A percentile compares a stretch with the other conserved stretches of the same genome.
Evolutionary conservation across 2,329 filamentous ascomycete species (phyloP).

Genomic region (Aspergillus melleus): DNA sequence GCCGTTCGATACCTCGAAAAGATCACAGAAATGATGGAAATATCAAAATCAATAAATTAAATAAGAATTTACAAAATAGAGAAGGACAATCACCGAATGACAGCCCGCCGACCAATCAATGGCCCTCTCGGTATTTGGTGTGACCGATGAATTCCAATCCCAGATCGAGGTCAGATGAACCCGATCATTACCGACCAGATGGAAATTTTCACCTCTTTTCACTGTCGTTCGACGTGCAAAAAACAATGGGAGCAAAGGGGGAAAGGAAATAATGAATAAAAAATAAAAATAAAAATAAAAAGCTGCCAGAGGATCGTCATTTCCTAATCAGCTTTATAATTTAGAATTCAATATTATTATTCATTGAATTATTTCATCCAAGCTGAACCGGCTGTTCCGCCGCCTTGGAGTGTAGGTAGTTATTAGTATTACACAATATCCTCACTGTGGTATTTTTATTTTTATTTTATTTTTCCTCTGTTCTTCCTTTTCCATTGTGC

Average conservation of each 20-base stretch:
- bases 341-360: neutral
- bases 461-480: neutral
- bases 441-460: no score
- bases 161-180: no score
- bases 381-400: slow-evolving; percentile 12
- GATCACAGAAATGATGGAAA: neutral
- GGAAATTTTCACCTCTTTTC: neutral
- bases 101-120: neutral
- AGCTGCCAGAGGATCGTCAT: neutral
- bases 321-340: no score
- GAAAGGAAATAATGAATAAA: no score
- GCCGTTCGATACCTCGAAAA: neutral
- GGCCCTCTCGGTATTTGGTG: neutral
- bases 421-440: no score
- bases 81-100: neutral
- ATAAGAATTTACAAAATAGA: neutral
- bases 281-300: neutral
- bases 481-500: neutral
- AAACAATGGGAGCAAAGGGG: neutral
- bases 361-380: neutral
- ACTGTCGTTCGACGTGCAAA: neutral
- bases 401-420: no score
- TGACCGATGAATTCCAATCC: no score
- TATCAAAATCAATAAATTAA: neutral
- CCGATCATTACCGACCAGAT: no score